A percentile compares a stretch with the other conserved stretches of the same genome.
Evolutionary conservation across 2,329 filamentous ascomycete genomes (phyloP).

Genomic region (Phaeophleospora eucalypticola): DNA sequence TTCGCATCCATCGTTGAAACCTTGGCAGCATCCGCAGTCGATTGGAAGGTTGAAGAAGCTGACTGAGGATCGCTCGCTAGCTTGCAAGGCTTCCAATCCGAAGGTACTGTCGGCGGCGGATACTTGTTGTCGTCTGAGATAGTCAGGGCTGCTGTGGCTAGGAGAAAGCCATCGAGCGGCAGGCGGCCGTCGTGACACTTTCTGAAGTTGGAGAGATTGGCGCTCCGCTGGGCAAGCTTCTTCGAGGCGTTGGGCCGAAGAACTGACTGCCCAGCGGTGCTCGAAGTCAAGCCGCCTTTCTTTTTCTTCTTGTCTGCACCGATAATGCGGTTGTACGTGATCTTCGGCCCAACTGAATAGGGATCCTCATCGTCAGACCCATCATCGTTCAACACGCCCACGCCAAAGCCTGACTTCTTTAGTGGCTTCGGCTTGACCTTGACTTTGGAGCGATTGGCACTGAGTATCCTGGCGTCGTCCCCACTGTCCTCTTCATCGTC

Average conservation of each 20-base stretch:
- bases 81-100: conserved; percentile 65
- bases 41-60: conserved; percentile 50
- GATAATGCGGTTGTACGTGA: conserved; percentile 78
- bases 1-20: conserved; percentile 70
- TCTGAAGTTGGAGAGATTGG: conserved; percentile 48
- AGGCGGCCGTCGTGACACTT: conserved; percentile 80
- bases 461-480: conserved; percentile 29
- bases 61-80: conserved; percentile 29
- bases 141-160: conserved; percentile 50
- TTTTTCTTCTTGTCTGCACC: conserved; percentile 79
- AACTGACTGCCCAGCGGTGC: conserved; percentile 18
- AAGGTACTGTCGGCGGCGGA: conserved; percentile 63
- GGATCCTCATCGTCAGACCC: conserved; percentile 94
- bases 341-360: conserved; percentile 85
- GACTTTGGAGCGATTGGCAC: conserved; percentile 30
- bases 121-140: conserved; percentile 50
- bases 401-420: conserved; percentile 73
- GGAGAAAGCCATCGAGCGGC: conserved; percentile 74
- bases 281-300: conserved; percentile 41
- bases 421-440: conserved; percentile 39
- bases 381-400: conserved; percentile 85
- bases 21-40: conserved; percentile 73
- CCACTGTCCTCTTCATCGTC: conserved; percentile 32
- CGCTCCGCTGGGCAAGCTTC: conserved; percentile 40
- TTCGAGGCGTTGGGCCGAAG: conserved; percentile 65